These are phyloP conservation scores for Yamadazyma kitorensis DNA, from an alignment of 805 yeast species.

Conservation along the genomic window DNA sequence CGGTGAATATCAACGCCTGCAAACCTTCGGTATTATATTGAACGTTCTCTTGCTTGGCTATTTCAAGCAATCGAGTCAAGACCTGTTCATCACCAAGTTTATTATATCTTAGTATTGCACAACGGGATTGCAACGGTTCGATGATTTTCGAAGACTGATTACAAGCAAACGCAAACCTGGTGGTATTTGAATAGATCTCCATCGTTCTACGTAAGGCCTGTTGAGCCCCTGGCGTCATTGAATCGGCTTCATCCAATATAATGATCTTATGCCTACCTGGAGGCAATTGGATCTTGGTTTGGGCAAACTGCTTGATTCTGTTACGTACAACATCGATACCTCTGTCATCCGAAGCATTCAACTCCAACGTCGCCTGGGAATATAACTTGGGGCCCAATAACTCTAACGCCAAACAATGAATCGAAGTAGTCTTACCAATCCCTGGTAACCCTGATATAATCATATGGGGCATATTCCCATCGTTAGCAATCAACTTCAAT, in stretches of 20 bases:
- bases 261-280: slow-evolving; percentile 89
- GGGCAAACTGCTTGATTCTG: slow-evolving; percentile 93
- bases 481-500: slow-evolving; percentile 76
- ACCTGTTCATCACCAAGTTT: slow-evolving; percentile 84
- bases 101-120: slow-evolving; percentile 87
- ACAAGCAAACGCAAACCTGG: slow-evolving; percentile 98
- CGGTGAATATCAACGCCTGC: slow-evolving; percentile 88
- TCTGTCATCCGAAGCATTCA: slow-evolving; percentile 96
- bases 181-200: slow-evolving; percentile 74
- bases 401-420: slow-evolving; percentile 85
- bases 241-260: slow-evolving; percentile 92
- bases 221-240: slow-evolving; percentile 96
- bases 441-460: slow-evolving; percentile 97
- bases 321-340: slow-evolving; percentile 96
- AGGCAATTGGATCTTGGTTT: slow-evolving; percentile 83
- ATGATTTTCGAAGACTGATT: slow-evolving; percentile 92
- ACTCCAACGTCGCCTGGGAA: slow-evolving; percentile 81
- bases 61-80: slow-evolving; percentile 67
- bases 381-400: slow-evolving; percentile 66
- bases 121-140: slow-evolving; percentile 94
- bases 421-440: slow-evolving; percentile 94
- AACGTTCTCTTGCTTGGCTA: slow-evolving; percentile 67
- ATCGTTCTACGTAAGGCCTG: slow-evolving; percentile 85
- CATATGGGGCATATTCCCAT: slow-evolving; percentile 97
- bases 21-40: slow-evolving; percentile 85